Conservation (phyloP, 2,329 filamentous ascomycete species). For the Colletotrichum tabaci region DNA sequence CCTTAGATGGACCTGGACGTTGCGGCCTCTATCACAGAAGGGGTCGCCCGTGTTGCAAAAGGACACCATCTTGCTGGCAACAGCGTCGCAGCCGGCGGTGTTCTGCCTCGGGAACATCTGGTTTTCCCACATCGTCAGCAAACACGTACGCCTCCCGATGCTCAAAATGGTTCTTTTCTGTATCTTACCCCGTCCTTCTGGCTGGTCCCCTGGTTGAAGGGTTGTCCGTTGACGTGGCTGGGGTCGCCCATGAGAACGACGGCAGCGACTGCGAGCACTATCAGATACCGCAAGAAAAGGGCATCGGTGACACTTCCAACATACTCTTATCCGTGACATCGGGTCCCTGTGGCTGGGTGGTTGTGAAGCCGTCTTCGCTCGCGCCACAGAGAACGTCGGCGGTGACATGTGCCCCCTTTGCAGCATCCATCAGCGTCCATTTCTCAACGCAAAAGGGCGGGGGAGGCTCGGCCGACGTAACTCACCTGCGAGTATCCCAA, state of each 20-base stretch:
- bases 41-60: slow-evolving; percentile 59
- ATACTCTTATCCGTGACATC: slow-evolving; percentile 51
- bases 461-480: slow-evolving; percentile 28
- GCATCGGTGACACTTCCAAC: background rate
- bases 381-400: slow-evolving; percentile 57
- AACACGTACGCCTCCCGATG: background rate
- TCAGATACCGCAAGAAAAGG: background rate
- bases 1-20: slow-evolving; percentile 49
- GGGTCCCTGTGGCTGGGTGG: slow-evolving; percentile 46
- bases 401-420: slow-evolving; percentile 56
- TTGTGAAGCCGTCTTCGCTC: slow-evolving; percentile 47
- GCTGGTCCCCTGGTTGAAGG: slow-evolving; percentile 55
- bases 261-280: slow-evolving; percentile 52
- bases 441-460: slow-evolving; percentile 17
- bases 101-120: slow-evolving; percentile 55
- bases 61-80: slow-evolving; percentile 53
- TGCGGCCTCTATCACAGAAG: slow-evolving; percentile 55
- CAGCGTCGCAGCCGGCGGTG: slow-evolving; percentile 52
- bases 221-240: slow-evolving; percentile 53
- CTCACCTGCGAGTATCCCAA: slow-evolving; percentile 59
- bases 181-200: slow-evolving; percentile 54
- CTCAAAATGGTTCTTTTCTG: background rate
- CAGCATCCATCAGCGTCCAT: background rate
- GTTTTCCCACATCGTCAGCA: background rate
- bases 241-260: slow-evolving; percentile 59